phyloP scores from a whole-genome alignment of 225 moss, liverwort and hornwort species.

The Pseudisothecium myosuroides region DNA sequence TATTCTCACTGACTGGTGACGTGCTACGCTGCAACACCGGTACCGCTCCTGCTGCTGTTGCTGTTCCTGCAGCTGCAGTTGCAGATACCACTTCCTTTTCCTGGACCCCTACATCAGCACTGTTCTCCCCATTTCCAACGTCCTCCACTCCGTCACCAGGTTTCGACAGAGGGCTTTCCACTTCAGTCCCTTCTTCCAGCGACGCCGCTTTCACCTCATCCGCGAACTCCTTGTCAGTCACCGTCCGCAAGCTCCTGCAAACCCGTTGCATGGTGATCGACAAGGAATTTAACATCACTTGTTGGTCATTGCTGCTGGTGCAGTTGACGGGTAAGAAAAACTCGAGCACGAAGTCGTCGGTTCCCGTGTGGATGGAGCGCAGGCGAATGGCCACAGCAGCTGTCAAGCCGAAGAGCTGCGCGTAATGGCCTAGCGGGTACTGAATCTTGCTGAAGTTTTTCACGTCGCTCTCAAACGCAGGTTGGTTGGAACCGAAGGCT shows the following conservation, averaged over 20 bases:
- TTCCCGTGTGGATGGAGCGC: conserved; percentile 79
- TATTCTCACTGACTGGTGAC: not conserved
- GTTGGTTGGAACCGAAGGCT: conserved; percentile 81
- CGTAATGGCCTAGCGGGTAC: conserved; percentile 94
- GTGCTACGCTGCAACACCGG: not conserved
- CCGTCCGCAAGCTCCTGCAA: conserved; percentile 84
- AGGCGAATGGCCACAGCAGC: conserved; percentile 92
- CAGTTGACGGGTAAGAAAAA: conserved; percentile 87
- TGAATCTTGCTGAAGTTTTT: conserved; percentile 70
- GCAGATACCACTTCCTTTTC: not conserved
- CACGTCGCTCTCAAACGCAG: conserved; percentile 81
- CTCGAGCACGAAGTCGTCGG: conserved; percentile 88
- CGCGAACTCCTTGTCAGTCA: conserved; percentile 65
- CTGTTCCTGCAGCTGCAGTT: not conserved
- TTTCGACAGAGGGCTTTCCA: conserved; percentile 8
- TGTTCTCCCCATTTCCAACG: not conserved
- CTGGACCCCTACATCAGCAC: not conserved
- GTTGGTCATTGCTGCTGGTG: conserved; percentile 70
- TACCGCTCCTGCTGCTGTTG: not conserved
- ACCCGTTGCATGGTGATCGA: conserved; percentile 97
- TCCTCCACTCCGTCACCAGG: not conserved
- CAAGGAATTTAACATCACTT: conserved; percentile 68
- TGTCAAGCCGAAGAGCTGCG: conserved; percentile 68
- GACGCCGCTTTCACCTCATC: conserved; percentile 39
- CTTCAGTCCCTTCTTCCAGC: conserved; percentile 28